A percentile compares a stretch with the other conserved stretches of the same genome.
phyloP scores from a whole-genome alignment of 2,329 filamentous ascomycete species.

The Stagonosporopsis cucurbitacearum region DNA sequence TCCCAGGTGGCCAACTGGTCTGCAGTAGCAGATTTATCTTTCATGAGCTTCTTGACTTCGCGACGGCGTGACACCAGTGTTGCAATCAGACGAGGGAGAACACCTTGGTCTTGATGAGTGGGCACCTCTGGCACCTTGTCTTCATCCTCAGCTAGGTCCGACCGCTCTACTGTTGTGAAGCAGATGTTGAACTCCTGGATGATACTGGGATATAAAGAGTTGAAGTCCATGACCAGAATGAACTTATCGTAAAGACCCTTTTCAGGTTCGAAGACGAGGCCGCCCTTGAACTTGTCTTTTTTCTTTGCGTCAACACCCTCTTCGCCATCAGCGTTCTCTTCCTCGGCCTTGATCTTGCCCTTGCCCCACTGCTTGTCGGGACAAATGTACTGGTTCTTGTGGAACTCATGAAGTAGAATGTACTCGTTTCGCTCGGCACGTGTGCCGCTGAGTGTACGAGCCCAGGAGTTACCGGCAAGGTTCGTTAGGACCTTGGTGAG shows the following conservation, averaged over 20 bases:
- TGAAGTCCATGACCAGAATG: constrained; percentile 99
- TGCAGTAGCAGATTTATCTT: constrained; percentile 81
- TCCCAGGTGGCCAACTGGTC: constrained; percentile 95
- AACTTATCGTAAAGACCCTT: constrained; percentile 98
- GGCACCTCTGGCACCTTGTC: constrained; percentile 91
- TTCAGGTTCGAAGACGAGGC: constrained; percentile 96
- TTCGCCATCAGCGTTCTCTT: constrained; percentile 74
- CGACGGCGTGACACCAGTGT: constrained; percentile 87
- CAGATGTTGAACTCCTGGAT: constrained; percentile 99
- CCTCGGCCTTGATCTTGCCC: constrained; percentile 73
- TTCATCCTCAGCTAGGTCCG: constrained; percentile 74
- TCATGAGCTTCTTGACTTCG: constrained; percentile 97
- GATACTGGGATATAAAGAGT: constrained; percentile 97
- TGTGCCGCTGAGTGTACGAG: constrained; percentile 91
- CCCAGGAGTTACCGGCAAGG: constrained; percentile 97
- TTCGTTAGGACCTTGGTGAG: constrained; percentile 96
- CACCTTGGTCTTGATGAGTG: constrained; percentile 76
- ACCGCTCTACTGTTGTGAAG: constrained; percentile 93
- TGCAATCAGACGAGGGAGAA: constrained; percentile 88
- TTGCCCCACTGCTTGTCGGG: constrained; percentile 91
- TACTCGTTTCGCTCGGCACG: constrained; percentile 98
- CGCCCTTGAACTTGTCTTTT: constrained; percentile 99
- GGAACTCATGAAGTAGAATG: constrained; percentile 96
- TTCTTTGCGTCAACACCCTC: constrained; percentile 79
- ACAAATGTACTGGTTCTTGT: constrained; percentile 96